These are phyloP conservation scores for Takakia lepidozioides DNA, from an alignment of 225 moss, liverwort and hornwort genomes.

Conservation along the genomic window DNA sequence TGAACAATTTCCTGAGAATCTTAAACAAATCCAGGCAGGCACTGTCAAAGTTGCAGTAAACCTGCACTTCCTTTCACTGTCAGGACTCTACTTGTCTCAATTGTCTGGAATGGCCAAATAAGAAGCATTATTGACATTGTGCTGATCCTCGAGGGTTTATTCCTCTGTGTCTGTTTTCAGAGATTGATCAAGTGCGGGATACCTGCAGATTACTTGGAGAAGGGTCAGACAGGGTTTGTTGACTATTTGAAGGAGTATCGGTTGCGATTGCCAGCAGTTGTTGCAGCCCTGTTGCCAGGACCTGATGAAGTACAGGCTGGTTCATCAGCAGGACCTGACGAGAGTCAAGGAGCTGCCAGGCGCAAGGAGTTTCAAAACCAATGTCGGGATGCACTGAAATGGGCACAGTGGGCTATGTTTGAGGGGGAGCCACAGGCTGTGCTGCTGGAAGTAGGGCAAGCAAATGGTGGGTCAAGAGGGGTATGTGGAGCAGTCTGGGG, in stretches of 20 bases:
- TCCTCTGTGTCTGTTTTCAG: constrained; percentile 38
- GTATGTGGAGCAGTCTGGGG: constrained; percentile 97
- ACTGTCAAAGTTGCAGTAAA: too few relatives aligned
- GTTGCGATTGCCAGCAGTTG: constrained; percentile 24
- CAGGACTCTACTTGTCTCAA: background rate
- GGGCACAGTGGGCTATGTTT: constrained; percentile 80
- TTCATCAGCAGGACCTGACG: constrained; percentile 33
- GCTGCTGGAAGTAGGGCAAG: constrained; percentile 48
- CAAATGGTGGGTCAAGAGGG: constrained; percentile 60
- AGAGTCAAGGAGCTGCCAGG: constrained; percentile 39
- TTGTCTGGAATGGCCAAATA: background rate
- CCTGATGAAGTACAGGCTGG: constrained; percentile 50
- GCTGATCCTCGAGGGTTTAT: background rate
- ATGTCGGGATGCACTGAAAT: constrained; percentile 62
- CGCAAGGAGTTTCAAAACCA: constrained; percentile 42
- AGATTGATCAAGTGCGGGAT: constrained; percentile 62
- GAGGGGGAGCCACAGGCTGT: constrained; percentile 58
- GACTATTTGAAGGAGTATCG: constrained; percentile 46
- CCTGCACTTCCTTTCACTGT: background rate
- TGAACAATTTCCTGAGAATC: too few relatives aligned
- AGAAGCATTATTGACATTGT: background rate
- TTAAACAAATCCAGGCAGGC: too few relatives aligned
- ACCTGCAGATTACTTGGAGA: constrained; percentile 45
- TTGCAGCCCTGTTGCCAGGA: constrained; percentile 66
- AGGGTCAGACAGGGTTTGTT: constrained; percentile 63